Conservation (phyloP, 495 filamentous ascomycete genomes). For the Thermochaetoides thermophila region DNA sequence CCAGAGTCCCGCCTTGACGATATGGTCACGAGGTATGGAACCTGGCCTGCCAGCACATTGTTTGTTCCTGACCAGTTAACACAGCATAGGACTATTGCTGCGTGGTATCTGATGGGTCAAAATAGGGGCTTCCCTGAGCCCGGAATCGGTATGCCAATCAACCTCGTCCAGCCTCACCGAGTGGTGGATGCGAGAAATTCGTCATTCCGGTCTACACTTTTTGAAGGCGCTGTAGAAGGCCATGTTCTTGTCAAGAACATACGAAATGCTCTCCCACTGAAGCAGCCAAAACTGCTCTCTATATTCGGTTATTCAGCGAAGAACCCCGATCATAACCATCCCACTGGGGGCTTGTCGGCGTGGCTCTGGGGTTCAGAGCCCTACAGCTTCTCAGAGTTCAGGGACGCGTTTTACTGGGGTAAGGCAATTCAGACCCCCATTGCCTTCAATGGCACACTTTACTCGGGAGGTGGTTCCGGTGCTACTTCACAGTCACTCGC, state of each 20-base stretch:
- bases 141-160: conserved; percentile 30
- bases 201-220: conserved; percentile 21
- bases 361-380: conserved; percentile 25
- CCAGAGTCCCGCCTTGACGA: conserved; percentile 35
- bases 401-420: conserved; percentile 8
- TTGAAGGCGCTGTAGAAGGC: conserved; percentile 36
- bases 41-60: too few species aligned
- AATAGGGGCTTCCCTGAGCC: conserved; percentile 33
- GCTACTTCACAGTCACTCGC: conserved; percentile 38
- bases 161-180: conserved; percentile 40
- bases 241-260: conserved; percentile 52
- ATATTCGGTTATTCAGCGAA: conserved; percentile 39
- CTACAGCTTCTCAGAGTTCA: conserved; percentile 15
- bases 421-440: conserved; percentile 11
- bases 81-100: conserved; percentile 41
- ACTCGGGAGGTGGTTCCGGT: conserved; percentile 46
- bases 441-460: conserved; percentile 37
- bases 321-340: conserved; percentile 25
- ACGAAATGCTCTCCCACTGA: conserved; percentile 39
- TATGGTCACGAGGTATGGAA: conserved; percentile 34
- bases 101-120: conserved; percentile 44
- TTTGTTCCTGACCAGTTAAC: too few species aligned
- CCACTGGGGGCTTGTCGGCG: conserved; percentile 19
- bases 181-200: conserved; percentile 34
- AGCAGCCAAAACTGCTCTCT: conserved; percentile 30